Conservation (phyloP, 345 rosid genomes). For the Carallia brachiata region DNA sequence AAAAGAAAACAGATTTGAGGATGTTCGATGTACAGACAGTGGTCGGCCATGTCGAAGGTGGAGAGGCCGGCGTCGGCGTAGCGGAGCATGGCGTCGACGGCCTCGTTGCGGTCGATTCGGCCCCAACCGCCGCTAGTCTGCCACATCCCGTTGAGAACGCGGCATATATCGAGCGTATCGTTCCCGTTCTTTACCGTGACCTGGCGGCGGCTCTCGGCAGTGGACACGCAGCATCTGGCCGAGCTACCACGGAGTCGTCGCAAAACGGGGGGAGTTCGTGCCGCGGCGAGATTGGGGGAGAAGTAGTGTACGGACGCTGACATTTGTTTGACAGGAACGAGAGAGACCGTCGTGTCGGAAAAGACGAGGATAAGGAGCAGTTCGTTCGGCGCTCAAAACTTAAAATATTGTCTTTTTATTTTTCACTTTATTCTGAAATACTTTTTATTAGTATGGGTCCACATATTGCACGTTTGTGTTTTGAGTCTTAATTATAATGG, state of each 20-base stretch:
- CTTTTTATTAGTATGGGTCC: too few relatives aligned
- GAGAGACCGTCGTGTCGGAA: too few relatives aligned
- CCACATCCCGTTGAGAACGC: constrained; percentile 91
- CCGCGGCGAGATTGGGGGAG: constrained; percentile 30
- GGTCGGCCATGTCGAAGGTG: constrained; percentile 98
- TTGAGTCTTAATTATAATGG: too few relatives aligned
- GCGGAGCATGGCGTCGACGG: constrained; percentile 81
- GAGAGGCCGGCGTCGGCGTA: constrained; percentile 80
- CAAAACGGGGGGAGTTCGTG: constrained; percentile 20
- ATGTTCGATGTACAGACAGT: constrained; percentile 66
- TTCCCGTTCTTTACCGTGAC: constrained; percentile 66
- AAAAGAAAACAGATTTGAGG: not conserved
- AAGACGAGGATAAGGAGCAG: too few relatives aligned
- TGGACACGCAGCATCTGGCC: constrained; percentile 44
- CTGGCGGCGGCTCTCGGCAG: constrained; percentile 32
- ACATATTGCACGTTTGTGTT: too few relatives aligned
- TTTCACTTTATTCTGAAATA: too few relatives aligned
- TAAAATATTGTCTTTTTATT: too few relatives aligned
- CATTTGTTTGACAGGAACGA: constrained; percentile 9
- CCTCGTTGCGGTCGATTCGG: constrained; percentile 66
- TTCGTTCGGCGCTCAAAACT: too few relatives aligned
- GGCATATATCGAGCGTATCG: constrained; percentile 80
- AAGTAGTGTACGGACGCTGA: constrained; percentile 32
- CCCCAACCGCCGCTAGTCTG: constrained; percentile 97
- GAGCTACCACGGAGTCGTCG: constrained; percentile 26